These are phyloP conservation scores for Poteriospumella lacustris DNA, from an alignment of 108 stramenopile genomes.

Conservation along the genomic window DNA sequence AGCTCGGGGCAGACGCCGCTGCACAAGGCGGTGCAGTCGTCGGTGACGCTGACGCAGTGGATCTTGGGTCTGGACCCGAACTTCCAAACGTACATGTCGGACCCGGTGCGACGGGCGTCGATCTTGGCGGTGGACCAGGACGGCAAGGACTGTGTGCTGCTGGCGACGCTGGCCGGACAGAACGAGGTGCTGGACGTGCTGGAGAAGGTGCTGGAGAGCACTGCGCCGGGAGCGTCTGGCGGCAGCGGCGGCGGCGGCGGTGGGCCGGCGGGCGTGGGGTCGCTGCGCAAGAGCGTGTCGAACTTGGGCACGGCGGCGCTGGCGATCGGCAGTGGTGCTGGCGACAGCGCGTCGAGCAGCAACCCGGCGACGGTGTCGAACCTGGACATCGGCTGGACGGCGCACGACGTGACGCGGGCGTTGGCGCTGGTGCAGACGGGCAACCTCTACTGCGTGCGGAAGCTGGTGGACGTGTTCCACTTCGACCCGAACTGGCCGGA, in stretches of 20 bases:
- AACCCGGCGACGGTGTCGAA: too few species aligned
- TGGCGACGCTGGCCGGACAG: neutral
- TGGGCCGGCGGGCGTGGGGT: too few species aligned
- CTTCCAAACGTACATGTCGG: neutral
- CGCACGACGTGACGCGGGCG: neutral
- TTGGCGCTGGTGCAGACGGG: neutral
- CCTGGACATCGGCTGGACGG: constrained; percentile 12
- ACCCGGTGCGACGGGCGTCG: neutral
- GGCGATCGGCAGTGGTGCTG: too few species aligned
- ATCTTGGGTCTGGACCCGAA: neutral
- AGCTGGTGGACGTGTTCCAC: neutral
- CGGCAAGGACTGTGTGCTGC: constrained; percentile 3
- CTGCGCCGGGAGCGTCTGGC: too few species aligned
- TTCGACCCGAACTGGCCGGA: neutral
- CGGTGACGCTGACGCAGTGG: neutral
- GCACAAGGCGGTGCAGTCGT: constrained; percentile 4
- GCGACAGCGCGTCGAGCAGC: too few species aligned
- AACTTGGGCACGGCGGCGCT: too few species aligned
- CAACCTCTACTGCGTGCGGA: neutral
- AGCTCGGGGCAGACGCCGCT: neutral
- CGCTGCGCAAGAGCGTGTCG: too few species aligned
- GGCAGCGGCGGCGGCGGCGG: too few species aligned
- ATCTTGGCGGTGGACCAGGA: neutral
- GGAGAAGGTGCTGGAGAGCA: too few species aligned
- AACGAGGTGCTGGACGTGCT: neutral